These are phyloP conservation scores for Ceratobasidium theobromae DNA, from an alignment of 1,284 basidiomycete species.

Conservation along the genomic window DNA sequence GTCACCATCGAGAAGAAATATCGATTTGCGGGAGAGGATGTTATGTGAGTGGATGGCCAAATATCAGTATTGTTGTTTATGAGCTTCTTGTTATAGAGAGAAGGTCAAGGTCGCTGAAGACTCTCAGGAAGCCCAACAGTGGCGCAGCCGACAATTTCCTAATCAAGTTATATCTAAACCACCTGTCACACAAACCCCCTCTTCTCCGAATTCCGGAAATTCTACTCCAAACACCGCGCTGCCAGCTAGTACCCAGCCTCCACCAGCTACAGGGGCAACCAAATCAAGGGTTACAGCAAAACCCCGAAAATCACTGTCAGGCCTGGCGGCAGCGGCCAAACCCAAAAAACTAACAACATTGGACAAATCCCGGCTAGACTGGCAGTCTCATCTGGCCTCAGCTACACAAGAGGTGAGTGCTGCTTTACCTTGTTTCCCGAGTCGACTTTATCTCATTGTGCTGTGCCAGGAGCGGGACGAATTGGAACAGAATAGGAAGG, in stretches of 20 bases:
- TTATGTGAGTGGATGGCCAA: conserved; percentile 53
- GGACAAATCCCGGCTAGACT: conserved; percentile 81
- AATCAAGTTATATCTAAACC: not conserved
- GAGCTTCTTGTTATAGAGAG: conserved; percentile 52
- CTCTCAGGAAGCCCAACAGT: conserved; percentile 70
- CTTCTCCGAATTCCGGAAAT: not conserved
- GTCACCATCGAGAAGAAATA: conserved; percentile 69
- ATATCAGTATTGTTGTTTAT: conserved; percentile 8
- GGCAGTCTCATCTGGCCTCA: conserved; percentile 62
- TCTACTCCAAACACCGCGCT: not conserved
- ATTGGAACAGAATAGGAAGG: conserved; percentile 65
- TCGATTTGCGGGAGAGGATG: conserved; percentile 71
- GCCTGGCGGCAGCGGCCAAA: conserved; percentile 43
- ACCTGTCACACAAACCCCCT: not conserved
- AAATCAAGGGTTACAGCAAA: conserved; percentile 1
- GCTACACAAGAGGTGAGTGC: conserved; percentile 41
- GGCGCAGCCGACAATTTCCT: conserved; percentile 45
- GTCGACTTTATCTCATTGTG: not conserved
- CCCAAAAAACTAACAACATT: conserved; percentile 75
- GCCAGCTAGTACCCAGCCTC: not conserved
- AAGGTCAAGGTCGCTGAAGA: conserved; percentile 67
- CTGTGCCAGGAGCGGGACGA: conserved; percentile 57
- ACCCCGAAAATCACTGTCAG: conserved; percentile 15
- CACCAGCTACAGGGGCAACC: not conserved
- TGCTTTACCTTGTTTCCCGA: not conserved